Base-by-base conservation (phyloP, 2,329 filamentous ascomycete species). In the Penicillium sp. region DNA sequence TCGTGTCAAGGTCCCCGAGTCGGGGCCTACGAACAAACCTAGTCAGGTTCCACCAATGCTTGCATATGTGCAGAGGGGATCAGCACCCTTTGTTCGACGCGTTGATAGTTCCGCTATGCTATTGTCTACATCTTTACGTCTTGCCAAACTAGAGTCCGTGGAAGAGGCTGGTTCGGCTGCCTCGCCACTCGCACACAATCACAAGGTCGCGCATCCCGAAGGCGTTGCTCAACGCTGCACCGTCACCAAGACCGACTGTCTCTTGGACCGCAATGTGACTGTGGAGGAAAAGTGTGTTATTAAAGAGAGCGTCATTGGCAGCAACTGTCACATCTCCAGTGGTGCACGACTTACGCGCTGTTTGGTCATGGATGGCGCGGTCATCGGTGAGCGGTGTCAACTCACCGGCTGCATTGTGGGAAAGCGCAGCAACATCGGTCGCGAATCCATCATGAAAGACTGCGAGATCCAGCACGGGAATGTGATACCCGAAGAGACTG, bases 381-480 rank as follows among this genome's bases (percentile, higher is more conserved):
- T 87, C 6, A 77, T 98, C 9, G 90, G 87, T 10, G 86, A 87
- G 56, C 84, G 85, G 29, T 90, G 84, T 59, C 88, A 88, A 63
- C 72, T 97, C 36, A 93, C 86, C 1, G 86, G 87, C 15, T 96
- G 90, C 59, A 86, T 97, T 20, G 69, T 97, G 27, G 93, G 93
- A 4, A 80, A 84, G 58, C 73, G 87, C 47, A 86, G 84, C 51
- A 83, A 85, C 56, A 80, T 98, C 52, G 90, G 91, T n/a, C 86
- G 87, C 32, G 84, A 83, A 7, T 83, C 77, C 4, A 78, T 81
- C n/a, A 68, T 97, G 52, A 89, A 84, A 37, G 87, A 95, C 45
- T 96, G 90, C 56, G 89, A 97, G 67, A 84, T 97, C 4, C 89
- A 95, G 63, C 87, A 95, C 64, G 76, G 75, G 2, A 91, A 91